Percentiles rank a stretch among this genome's conserved stretches.
Conservation (phyloP, 257 asterid genomes). For the Capsicum chinense region DNA sequence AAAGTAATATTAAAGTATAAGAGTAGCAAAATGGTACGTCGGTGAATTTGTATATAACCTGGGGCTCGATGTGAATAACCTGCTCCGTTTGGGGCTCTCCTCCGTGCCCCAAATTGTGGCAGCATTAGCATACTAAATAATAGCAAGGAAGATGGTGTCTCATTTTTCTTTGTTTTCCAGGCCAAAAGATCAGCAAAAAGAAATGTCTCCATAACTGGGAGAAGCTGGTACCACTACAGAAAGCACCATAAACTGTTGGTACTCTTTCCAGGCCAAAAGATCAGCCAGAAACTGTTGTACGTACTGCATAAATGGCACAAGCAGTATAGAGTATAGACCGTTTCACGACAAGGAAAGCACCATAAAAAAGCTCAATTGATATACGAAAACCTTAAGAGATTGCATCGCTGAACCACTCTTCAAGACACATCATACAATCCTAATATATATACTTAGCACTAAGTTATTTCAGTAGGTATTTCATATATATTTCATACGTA, state of each 20-base stretch:
- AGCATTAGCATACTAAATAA: constrained; percentile 7
- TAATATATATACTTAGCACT: not conserved
- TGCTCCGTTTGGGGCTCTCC: no score
- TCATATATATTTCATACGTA: not conserved
- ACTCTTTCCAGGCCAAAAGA: no score
- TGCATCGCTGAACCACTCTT: not conserved
- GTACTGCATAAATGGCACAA: constrained; percentile 13
- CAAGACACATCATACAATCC: not conserved
- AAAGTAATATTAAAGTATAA: no score
- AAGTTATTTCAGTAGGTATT: no score
- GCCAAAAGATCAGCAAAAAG: not conserved
- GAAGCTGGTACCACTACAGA: constrained; percentile 5
- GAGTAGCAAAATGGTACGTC: no score
- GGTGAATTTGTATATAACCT: no score
- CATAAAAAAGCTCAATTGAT: constrained; percentile 5
- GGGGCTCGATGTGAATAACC: no score
- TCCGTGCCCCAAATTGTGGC: not conserved
- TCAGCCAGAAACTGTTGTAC: not conserved
- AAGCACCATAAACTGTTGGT: no score
- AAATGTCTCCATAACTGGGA: not conserved
- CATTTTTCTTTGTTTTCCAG: not conserved
- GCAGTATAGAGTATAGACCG: not conserved
- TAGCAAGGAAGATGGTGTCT: not conserved
- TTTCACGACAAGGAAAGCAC: not conserved
- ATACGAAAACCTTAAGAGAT: not conserved